Percentiles rank a stretch among this genome's conserved stretches.
phyloP scores from a whole-genome alignment of 768 basidiomycete genomes.

The Lentinula boryana region DNA sequence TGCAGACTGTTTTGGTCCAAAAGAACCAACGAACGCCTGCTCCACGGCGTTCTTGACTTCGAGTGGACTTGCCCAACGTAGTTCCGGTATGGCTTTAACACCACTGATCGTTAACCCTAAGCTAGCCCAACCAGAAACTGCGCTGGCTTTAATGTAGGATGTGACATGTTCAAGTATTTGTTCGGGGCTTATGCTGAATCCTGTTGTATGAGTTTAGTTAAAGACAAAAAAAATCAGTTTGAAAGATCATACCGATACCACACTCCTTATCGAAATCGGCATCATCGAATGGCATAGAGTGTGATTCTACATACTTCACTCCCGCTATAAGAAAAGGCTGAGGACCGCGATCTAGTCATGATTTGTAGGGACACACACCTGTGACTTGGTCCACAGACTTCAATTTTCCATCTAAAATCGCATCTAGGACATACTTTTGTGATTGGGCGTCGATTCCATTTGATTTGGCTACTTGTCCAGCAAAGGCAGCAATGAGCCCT shows the following conservation, averaged over 20 bases:
- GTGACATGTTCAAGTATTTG: slow-evolving; percentile 54
- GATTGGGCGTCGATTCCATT: slow-evolving; percentile 42
- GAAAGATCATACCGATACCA: slow-evolving; percentile 70
- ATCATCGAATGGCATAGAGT: slow-evolving; percentile 56
- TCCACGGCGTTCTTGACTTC: slow-evolving; percentile 84
- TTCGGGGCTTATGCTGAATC: slow-evolving; percentile 67
- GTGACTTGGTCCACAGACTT: slow-evolving; percentile 82
- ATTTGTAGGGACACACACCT: slow-evolving; percentile 45
- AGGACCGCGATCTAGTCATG: background rate
- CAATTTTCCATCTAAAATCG: slow-evolving; percentile 66
- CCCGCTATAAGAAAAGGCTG: slow-evolving; percentile 44
- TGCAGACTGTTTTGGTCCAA: slow-evolving; percentile 65
- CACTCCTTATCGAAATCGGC: slow-evolving; percentile 70
- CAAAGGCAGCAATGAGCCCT: slow-evolving; percentile 60
- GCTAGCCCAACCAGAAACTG: slow-evolving; percentile 65
- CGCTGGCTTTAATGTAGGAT: slow-evolving; percentile 49
- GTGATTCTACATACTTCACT: slow-evolving; percentile 63
- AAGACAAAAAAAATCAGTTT: background rate
- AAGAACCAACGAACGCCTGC: slow-evolving; percentile 54
- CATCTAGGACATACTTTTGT: slow-evolving; percentile 56
- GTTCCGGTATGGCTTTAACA: slow-evolving; percentile 51
- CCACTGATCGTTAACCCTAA: slow-evolving; percentile 63
- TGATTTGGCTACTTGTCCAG: slow-evolving; percentile 54
- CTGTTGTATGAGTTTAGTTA: slow-evolving; percentile 30
- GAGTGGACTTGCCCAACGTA: slow-evolving; percentile 81